Percentiles rank a stretch among this genome's conserved stretches.
phyloP scores from a whole-genome alignment of 1,284 basidiomycete genomes.

The Ustilago crameri region DNA sequence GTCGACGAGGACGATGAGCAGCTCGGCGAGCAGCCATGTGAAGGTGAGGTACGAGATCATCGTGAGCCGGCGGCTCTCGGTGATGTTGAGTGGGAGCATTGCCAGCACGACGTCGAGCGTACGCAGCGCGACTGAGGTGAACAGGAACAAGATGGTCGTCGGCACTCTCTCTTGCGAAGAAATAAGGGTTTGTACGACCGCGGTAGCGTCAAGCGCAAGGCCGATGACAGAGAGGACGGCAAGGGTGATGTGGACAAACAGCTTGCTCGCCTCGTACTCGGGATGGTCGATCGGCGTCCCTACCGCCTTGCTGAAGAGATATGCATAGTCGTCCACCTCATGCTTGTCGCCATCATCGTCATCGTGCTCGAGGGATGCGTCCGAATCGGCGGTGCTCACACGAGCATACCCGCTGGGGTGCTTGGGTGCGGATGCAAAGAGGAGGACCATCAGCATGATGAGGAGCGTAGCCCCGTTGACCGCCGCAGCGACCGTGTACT shows the following conservation, averaged over 20 bases:
- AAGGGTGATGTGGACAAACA: conserved; percentile 19
- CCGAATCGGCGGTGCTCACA: conserved; percentile 1
- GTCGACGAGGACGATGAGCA: conserved; percentile 18
- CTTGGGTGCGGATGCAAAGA: neutral
- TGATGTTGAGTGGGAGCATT: conserved; percentile 23
- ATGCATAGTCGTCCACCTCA: conserved; percentile 24
- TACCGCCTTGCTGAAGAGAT: conserved; percentile 17
- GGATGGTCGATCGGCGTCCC: conserved; percentile 19
- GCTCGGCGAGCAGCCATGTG: conserved; percentile 15
- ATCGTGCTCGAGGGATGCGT: neutral
- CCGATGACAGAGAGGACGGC: conserved; percentile 26
- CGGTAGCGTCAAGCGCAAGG: conserved; percentile 21
- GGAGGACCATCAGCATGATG: conserved; percentile 10
- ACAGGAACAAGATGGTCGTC: conserved; percentile 6
- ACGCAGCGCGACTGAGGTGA: conserved; percentile 14
- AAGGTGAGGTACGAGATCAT: conserved; percentile 13
- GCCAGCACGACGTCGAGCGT: conserved; percentile 20
- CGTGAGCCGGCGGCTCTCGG: conserved; percentile 9
- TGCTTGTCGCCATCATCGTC: neutral
- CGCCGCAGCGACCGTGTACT: conserved; percentile 13
- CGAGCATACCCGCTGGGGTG: conserved; percentile 6
- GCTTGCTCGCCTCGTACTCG: conserved; percentile 6
- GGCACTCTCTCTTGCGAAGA: neutral
- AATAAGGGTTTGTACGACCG: conserved; percentile 13
- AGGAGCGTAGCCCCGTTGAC: conserved; percentile 3